Evolutionary conservation across 768 basidiomycete genomes (phyloP), one percentile per base, ranked within the genome.

Genomic region (Kwoniella pini): DNA sequence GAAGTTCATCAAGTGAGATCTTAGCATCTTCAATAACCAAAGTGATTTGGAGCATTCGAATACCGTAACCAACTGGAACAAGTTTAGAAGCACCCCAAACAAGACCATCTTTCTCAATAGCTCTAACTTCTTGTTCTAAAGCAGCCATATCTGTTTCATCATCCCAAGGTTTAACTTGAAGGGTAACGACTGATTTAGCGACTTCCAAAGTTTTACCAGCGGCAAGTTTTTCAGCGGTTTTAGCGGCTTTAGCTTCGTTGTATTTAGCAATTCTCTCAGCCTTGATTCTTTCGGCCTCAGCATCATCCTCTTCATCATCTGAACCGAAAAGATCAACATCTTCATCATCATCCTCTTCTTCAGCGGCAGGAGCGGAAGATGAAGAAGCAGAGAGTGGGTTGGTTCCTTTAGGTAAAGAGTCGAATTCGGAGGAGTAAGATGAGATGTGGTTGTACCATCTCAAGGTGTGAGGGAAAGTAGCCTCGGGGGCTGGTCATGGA

Each of bases 141-240:
- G 82, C 89, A 43, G 76, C 84, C 94, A 99, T 94, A 80, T 97
- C 91, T 51, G 96, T 99, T 82, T 96, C 93, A 77, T 98, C 95
- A 79, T 98, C 95, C 95, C 93, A 96, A 39, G 95, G 94, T 82
- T 99, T 99, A 64, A 99, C 93, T 69, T 98, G 95, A 70, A 98
- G 82, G 46, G 95, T 99, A 51, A 99, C 96, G 63, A 99, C 87
- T 68, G 96, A 98, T 92, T 97, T 79, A 60, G 77, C 79, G 49
- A 78, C 77, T 60, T 76, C 75, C 44, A 76, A 70, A 44, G 67
- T 72, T 70, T 79, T 78, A 54, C 76, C 78, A 46, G 77, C 75
- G 15, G 77, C 74, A 39, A 73, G 90, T 85, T 97, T 97, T 74
- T 92, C 93, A 50, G 84, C 80, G 36, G 88, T 81, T 83, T 96